These are phyloP conservation scores for Chimonanthus praecox DNA, from an alignment of 164 flowering plant species.

Conservation along the genomic window DNA sequence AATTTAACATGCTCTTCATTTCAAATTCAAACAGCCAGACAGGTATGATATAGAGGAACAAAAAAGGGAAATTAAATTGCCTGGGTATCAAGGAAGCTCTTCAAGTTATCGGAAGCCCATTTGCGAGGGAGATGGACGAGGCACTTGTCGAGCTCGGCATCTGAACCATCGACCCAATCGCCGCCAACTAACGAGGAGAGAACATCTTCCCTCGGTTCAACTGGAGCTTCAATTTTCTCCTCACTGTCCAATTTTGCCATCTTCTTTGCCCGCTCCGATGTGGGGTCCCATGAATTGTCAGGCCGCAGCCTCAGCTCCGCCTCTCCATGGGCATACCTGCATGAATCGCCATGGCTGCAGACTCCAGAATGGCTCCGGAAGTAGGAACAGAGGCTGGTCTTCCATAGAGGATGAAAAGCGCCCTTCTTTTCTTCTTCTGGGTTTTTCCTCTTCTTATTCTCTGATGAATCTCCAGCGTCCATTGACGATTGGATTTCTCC, in stretches of 20 bases:
- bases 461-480: slow-evolving; percentile 4
- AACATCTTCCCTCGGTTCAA: slow-evolving; percentile 37
- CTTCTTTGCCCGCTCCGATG: slow-evolving; percentile 84
- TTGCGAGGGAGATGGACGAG: slow-evolving; percentile 62
- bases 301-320: slow-evolving; percentile 71
- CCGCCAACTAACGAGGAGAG: slow-evolving; percentile 23
- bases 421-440: slow-evolving; percentile 6
- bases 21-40: too few species aligned
- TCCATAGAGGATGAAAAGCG: slow-evolving; percentile 52
- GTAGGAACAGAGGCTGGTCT: slow-evolving; percentile 83
- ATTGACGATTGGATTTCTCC: slow-evolving; percentile 9
- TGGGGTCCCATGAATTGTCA: slow-evolving; percentile 92
- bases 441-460: slow-evolving; percentile 20
- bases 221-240: slow-evolving; percentile 17
- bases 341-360: slow-evolving; percentile 74
- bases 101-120: slow-evolving; percentile 68
- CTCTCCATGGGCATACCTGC: slow-evolving; percentile 88
- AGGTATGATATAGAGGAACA: too few species aligned
- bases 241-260: slow-evolving; percentile 29
- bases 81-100: slow-evolving; percentile 50
- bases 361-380: slow-evolving; percentile 45
- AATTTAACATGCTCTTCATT: too few species aligned
- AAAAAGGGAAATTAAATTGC: slow-evolving; percentile 16
- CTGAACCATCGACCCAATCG: slow-evolving; percentile 10
- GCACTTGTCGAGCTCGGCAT: slow-evolving; percentile 49